Base-by-base conservation (phyloP, 192 early-diverging fungal species). In the Martensiomyces pterosporus region DNA sequence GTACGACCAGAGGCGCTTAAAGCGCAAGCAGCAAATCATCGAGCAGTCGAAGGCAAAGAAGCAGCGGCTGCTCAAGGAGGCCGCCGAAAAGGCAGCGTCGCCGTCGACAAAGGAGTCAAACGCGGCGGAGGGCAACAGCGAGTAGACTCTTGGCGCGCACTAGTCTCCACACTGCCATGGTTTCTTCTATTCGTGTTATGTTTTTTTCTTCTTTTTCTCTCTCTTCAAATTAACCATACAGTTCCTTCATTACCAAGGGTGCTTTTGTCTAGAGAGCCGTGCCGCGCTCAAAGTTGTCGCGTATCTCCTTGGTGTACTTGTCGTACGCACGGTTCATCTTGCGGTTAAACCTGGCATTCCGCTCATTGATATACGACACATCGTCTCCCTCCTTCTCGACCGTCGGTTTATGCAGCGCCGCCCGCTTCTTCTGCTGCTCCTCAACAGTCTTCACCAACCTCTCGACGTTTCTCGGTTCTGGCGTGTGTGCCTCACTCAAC, bases 241-340 rank as follows among this genome's bases (percentile, higher is more conserved):
- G n/a, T n/a, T n/a, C n/a, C n/a, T n/a, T n/a, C n/a, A n/a, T n/a
- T n/a, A n/a, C n/a, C n/a, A 25, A 53, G 24, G 4, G 41, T 54
- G 22, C 17, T 36, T 37, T 23, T 37, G 6, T 53, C 52, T 79
- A 85, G 37, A 89, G 54, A 0, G 89, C 89, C 10, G 90, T 92
- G 3, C 90, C 90, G 39, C 90, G 82, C 49, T 92, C 90, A 52
- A 91, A 81, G 52, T 80, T 89, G 42, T 86, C 95, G 22, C 84
- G 84, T 32, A 97, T 94, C 50, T 97, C 94, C 44, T 83, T 83
- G 10, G 94, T 97, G 61, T 95, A 82, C 60, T 92, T 91, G 61
- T 97, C 96, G 47, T 93, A 99, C 22, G 92, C 92, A 23, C 94
- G 66, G 35, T 89, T 64, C 74, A 99, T 91, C 80, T 97, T 97